Conservation (phyloP, 345 rosid species). For the Durio zibethinus region DNA sequence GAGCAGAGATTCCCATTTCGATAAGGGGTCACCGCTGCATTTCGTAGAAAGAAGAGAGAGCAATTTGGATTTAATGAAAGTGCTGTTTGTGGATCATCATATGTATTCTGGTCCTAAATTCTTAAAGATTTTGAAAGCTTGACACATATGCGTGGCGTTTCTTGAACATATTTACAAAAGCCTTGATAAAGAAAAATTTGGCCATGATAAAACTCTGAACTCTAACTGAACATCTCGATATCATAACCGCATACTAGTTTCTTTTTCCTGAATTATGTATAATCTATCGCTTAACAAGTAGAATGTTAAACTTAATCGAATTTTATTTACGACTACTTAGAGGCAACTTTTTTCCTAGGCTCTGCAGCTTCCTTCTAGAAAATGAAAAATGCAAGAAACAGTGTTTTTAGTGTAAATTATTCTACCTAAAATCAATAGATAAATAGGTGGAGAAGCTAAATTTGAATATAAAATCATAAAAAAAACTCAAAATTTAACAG, state of each 20-base stretch:
- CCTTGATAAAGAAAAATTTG: neutral
- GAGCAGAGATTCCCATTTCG: neutral
- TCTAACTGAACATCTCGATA: neutral
- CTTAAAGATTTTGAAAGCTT: neutral
- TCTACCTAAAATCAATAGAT: too few species aligned
- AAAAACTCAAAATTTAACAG: too few species aligned
- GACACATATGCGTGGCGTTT: conserved; percentile 2
- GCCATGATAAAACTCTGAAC: neutral
- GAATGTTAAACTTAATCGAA: neutral
- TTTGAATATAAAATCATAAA: too few species aligned
- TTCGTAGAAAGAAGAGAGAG: too few species aligned
- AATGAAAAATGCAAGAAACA: neutral
- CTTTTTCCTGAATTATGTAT: too few species aligned
- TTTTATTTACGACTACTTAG: neutral
- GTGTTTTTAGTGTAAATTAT: neutral
- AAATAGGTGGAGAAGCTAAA: too few species aligned
- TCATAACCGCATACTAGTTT: neutral
- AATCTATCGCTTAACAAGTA: neutral
- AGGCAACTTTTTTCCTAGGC: neutral
- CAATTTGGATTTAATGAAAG: too few species aligned
- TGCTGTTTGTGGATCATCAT: conserved; percentile 2
- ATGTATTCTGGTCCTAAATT: neutral
- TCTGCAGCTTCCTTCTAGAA: neutral
- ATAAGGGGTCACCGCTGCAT: neutral
- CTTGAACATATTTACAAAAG: neutral